Evolutionary conservation across 1,284 basidiomycete genomes (phyloP).

Genomic region (Cystobasidium slooffiae): DNA sequence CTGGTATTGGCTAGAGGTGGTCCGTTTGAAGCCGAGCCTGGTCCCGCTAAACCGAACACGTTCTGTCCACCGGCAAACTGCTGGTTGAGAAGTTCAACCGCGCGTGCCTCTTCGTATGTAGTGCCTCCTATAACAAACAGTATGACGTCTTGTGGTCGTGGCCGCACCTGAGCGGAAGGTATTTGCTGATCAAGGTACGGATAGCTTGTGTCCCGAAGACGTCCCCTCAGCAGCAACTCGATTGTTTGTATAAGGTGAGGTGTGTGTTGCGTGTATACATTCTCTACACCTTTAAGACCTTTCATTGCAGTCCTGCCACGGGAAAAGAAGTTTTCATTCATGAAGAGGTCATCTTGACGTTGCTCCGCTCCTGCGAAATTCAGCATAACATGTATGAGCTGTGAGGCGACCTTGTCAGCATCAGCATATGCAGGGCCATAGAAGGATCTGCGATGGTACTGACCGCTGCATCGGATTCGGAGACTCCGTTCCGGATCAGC

Average conservation of each 20-base stretch:
- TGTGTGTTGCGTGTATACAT: constrained; percentile 97
- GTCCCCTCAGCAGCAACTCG: constrained; percentile 84
- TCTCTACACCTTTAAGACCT: constrained; percentile 98
- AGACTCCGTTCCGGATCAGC: constrained; percentile 78
- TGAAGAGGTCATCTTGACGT: constrained; percentile 95
- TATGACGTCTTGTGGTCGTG: constrained; percentile 85
- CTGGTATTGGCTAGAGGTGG: constrained; percentile 62
- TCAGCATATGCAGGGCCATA: neutral
- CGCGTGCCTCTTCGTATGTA: constrained; percentile 88
- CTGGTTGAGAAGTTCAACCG: constrained; percentile 82
- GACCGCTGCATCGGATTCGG: constrained; percentile 80
- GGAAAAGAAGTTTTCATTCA: constrained; percentile 91
- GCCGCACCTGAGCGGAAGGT: constrained; percentile 1
- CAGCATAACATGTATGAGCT: constrained; percentile 91
- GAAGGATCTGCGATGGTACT: constrained; percentile 50
- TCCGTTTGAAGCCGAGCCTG: constrained; percentile 60
- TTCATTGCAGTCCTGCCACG: constrained; percentile 93
- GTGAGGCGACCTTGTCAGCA: constrained; percentile 6
- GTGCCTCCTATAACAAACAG: constrained; percentile 92
- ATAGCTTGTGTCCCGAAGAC: constrained; percentile 83
- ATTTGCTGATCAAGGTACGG: constrained; percentile 77
- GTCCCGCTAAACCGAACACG: constrained; percentile 49
- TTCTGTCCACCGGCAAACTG: constrained; percentile 62
- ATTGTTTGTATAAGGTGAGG: constrained; percentile 92
- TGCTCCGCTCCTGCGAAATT: constrained; percentile 95